These are phyloP conservation scores for Pezicula rhizophila DNA, from an alignment of 2,329 filamentous ascomycete genomes.

Conservation along the genomic window DNA sequence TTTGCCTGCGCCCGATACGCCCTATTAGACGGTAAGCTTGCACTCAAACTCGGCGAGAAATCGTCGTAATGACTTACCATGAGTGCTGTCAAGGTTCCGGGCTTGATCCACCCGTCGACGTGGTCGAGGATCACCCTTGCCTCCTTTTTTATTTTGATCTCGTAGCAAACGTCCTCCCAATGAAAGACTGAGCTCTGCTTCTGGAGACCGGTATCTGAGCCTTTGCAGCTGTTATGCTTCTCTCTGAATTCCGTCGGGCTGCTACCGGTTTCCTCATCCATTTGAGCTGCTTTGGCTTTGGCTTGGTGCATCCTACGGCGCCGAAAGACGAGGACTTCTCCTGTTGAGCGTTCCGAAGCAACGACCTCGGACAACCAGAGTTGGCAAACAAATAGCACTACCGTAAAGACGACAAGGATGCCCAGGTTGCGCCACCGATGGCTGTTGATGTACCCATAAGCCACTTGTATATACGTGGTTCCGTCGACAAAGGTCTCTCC, in stretches of 20 bases:
- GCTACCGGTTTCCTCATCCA: neutral
- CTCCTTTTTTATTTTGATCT: constrained; percentile 57
- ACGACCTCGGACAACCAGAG: constrained; percentile 56
- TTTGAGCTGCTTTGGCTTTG: neutral
- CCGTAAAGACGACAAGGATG: constrained; percentile 57
- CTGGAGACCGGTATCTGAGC: constrained; percentile 5
- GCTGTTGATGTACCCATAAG: constrained; percentile 50
- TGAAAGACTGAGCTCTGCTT: constrained; percentile 21
- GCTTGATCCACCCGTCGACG: constrained; percentile 65
- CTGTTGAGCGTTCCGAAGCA: constrained; percentile 64
- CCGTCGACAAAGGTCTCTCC: constrained; percentile 49
- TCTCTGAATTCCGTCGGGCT: neutral
- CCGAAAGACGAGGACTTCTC: constrained; percentile 68
- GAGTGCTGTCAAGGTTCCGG: constrained; percentile 59
- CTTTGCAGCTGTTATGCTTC: constrained; percentile 37
- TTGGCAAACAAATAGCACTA: constrained; percentile 55
- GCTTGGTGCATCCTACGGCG: constrained; percentile 32
- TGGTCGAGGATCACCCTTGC: constrained; percentile 60
- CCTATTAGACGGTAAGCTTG: constrained; percentile 39
- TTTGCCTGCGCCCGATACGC: constrained; percentile 67
- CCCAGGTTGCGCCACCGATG: constrained; percentile 66
- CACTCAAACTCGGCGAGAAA: constrained; percentile 26
- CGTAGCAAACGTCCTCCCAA: constrained; percentile 52
- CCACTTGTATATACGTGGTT: constrained; percentile 46
- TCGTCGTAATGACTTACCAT: constrained; percentile 34